Conservation (phyloP, 2,329 filamentous ascomycete species). For the Stromatinia cepivora region DNA sequence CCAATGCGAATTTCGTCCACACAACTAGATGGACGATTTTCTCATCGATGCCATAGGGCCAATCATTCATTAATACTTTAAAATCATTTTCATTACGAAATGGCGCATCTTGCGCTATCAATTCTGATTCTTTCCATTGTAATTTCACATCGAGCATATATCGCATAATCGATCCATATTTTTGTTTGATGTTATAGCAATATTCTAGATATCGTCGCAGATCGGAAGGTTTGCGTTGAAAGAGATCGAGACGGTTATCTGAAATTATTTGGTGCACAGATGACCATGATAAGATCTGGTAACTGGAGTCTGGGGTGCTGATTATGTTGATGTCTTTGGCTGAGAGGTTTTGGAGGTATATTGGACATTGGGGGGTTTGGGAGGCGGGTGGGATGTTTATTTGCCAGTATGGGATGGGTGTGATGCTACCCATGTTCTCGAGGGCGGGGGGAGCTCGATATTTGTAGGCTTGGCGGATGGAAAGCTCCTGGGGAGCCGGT, state of each 20-base stretch:
- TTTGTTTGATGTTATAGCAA: conserved; percentile 59
- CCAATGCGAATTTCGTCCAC: conserved; percentile 86
- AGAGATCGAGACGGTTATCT: conserved; percentile 69
- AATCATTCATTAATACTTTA: conserved; percentile 84
- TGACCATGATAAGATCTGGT: conserved; percentile 65
- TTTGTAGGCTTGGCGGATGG: neutral
- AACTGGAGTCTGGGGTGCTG: conserved; percentile 66
- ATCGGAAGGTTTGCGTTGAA: conserved; percentile 75
- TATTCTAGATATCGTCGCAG: conserved; percentile 76
- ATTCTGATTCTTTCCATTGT: conserved; percentile 57
- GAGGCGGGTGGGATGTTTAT: conserved; percentile 68
- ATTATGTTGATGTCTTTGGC: conserved; percentile 72
- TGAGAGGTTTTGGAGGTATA: conserved; percentile 62
- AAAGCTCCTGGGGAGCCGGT: neutral
- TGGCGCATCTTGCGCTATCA: conserved; percentile 44
- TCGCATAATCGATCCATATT: conserved; percentile 74
- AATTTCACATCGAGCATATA: conserved; percentile 74
- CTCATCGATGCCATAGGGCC: conserved; percentile 83
- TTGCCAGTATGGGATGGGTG: conserved; percentile 67
- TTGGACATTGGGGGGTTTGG: conserved; percentile 67
- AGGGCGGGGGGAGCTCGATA: neutral
- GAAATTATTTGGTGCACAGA: conserved; percentile 61
- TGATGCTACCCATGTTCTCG: conserved; percentile 33
- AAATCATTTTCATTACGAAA: conserved; percentile 51
- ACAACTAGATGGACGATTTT: conserved; percentile 82